Evolutionary conservation across 768 basidiomycete species (phyloP).

Genomic region (Termitomyces sp.): DNA sequence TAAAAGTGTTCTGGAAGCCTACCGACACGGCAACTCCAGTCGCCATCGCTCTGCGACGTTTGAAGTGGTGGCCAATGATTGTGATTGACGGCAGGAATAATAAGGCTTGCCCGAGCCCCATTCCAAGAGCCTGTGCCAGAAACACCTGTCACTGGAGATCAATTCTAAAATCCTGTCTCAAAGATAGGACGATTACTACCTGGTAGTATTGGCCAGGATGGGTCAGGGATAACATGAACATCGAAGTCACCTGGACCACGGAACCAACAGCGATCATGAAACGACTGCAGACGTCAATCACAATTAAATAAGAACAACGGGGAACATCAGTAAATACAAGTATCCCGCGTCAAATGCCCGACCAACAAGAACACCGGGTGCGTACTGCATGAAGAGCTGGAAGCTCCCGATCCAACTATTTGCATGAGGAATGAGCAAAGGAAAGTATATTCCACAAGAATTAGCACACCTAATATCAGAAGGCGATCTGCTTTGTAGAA

Average conservation of each 20-base stretch:
- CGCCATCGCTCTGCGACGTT: conserved; percentile 31
- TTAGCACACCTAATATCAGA: conserved; percentile 38
- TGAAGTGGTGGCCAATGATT: conserved; percentile 45
- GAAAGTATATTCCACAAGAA: neutral
- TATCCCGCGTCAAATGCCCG: conserved; percentile 45
- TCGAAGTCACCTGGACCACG: conserved; percentile 30
- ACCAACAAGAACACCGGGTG: conserved; percentile 36
- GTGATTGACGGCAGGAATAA: conserved; percentile 48
- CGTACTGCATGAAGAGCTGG: conserved; percentile 43
- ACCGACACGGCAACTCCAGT: conserved; percentile 40
- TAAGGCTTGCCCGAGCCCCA: conserved; percentile 45
- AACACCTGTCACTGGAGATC: conserved; percentile 33
- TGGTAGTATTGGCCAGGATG: conserved; percentile 40
- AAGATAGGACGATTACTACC: conserved; percentile 19
- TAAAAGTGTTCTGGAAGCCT: conserved; percentile 19
- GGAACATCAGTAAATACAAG: conserved; percentile 26
- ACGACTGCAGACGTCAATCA: conserved; percentile 23
- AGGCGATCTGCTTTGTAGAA: conserved; percentile 33
- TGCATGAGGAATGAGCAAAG: neutral
- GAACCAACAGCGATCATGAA: conserved; percentile 32
- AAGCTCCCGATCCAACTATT: conserved; percentile 50
- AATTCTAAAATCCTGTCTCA: neutral
- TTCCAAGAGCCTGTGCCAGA: conserved; percentile 54
- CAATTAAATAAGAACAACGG: neutral
- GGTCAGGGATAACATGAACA: conserved; percentile 43